These are phyloP conservation scores for Combretum micranthum DNA, from an alignment of 345 rosid genomes.

Conservation along the genomic window DNA sequence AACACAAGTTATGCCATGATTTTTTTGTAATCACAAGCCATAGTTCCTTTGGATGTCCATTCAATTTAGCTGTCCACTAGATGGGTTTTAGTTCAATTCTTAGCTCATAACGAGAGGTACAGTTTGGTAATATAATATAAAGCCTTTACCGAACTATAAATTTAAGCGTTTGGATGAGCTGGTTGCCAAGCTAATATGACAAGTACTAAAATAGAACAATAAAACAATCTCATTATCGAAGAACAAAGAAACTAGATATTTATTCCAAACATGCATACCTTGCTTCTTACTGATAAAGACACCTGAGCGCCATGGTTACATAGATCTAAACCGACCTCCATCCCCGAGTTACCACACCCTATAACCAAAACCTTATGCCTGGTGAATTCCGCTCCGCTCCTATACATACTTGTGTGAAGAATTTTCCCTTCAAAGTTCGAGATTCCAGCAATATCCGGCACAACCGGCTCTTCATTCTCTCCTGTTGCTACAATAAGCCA, in stretches of 20 bases:
- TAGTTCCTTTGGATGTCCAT: too few relatives aligned
- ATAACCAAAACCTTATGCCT: conserved; percentile 77
- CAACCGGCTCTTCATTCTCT: conserved; percentile 82
- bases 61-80: too few relatives aligned
- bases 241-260: not conserved
- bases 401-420: conserved; percentile 59
- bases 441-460: conserved; percentile 67
- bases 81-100: too few relatives aligned
- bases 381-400: conserved; percentile 53
- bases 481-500: conserved; percentile 93
- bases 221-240: not conserved
- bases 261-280: conserved; percentile 37
- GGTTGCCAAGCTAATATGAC: too few relatives aligned
- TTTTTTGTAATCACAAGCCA: too few relatives aligned
- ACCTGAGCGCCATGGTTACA: conserved; percentile 65
- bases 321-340: conserved; percentile 98
- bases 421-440: conserved; percentile 45
- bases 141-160: too few relatives aligned
- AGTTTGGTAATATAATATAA: too few relatives aligned
- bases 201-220: not conserved
- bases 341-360: conserved; percentile 96
- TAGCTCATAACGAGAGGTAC: too few relatives aligned
- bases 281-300: conserved; percentile 80
- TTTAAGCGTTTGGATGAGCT: too few relatives aligned
- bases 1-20: too few relatives aligned